Conservation (phyloP, 768 basidiomycete species). For the Lentinula edodes region DNA sequence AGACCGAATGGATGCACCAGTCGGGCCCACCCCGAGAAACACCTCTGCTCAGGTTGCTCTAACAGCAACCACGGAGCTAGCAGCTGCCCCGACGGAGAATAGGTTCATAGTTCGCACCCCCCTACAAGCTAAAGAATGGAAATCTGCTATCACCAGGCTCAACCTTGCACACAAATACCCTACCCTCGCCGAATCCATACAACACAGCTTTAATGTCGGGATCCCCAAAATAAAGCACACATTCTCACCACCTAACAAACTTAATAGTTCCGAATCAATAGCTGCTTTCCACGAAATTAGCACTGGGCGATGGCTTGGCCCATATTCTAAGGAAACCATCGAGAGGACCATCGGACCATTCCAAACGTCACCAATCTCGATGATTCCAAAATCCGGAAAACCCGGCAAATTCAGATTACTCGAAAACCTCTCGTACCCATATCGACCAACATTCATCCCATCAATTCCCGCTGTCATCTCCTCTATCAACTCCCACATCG, state of each 20-base stretch:
- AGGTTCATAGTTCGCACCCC: conserved; percentile 21
- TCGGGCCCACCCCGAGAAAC: conserved; percentile 17
- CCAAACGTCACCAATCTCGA: too few species aligned
- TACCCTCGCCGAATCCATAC: conserved; percentile 15
- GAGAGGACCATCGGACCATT: conserved; percentile 31
- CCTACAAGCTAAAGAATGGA: conserved; percentile 26
- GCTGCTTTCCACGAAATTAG: conserved; percentile 20
- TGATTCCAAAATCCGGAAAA: too few species aligned
- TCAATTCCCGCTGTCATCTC: too few species aligned
- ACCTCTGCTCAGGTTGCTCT: conserved; percentile 40
- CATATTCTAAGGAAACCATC: too few species aligned
- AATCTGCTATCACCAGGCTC: conserved; percentile 9
- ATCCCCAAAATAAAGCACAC: not conserved
- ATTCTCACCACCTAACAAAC: not conserved
- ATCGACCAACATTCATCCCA: too few species aligned
- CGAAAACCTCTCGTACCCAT: too few species aligned
- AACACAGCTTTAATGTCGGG: not conserved
- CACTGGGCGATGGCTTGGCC: conserved; percentile 18
- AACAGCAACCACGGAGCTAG: conserved; percentile 30
- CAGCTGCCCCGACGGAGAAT: conserved; percentile 29
- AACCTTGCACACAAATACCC: conserved; percentile 21
- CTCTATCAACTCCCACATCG: too few species aligned
- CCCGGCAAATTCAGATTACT: too few species aligned
- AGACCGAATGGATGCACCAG: conserved; percentile 16
- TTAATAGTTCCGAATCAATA: not conserved